Evolutionary conservation across 2,329 filamentous ascomycete genomes (phyloP), one percentile per base, ranked within the genome.

Genomic region (Verticillium longisporum): DNA sequence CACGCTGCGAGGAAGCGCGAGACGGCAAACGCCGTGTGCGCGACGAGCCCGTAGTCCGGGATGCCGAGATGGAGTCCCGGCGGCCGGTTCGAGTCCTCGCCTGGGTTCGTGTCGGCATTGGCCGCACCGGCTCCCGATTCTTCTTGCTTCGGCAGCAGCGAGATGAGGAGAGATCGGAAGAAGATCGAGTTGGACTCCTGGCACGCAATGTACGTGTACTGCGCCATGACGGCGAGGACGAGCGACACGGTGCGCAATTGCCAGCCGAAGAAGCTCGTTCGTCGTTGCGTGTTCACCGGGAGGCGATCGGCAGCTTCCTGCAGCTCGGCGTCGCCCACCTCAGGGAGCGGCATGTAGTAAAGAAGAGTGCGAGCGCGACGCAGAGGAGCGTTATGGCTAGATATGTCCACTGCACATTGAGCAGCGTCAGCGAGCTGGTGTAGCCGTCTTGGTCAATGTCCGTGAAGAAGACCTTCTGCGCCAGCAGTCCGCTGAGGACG

Each of bases 321-420:
- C 41, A 87, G 77, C 63, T 86, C 83, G 18, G 74, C 72, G 64
- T 87, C 84, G 38, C 77, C 80, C 9, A 86, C 80, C 65, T 88
- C 86, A 0, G 86, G 85, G 2, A 88, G 74, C 0, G 86, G 86
- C 78, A 88, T 85, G 67, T 88, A 89, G 69, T 84, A 88, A 89
- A 88, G 69, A 88, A 84, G 3, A 88, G 75, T 0, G 86, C 89
- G 2, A 96, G 79, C 3, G 84, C 77, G 59, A 88, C 89, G 61
- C 89, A 90, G 61, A 92, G 87, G 31, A 89, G 78, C 0, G 90
- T 91, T 63, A 94, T 88, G 60, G 87, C 88, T n/a, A 95, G 82
- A 67, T 95, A 95, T 0, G 90, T 90, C 88, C 89, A 96, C 73
- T 95, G 91, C 1, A 94, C 89, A 63, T 89, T 86, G 64, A 90